phyloP scores from a whole-genome alignment of 2,329 filamentous ascomycete genomes.

The Alternaria ethzedia region DNA sequence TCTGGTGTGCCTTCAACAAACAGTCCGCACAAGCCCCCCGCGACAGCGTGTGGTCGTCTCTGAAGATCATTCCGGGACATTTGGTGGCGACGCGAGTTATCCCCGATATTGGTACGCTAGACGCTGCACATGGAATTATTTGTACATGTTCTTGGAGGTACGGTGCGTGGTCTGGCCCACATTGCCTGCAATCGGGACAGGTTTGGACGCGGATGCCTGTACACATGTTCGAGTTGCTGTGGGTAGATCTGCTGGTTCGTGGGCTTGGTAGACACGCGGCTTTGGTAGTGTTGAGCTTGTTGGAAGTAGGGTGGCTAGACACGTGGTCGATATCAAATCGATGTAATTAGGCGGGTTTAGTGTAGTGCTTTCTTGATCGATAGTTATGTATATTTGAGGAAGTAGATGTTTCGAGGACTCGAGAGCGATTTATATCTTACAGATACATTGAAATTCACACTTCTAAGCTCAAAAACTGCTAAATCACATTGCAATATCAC shows the following conservation, averaged over 20 bases:
- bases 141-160: no score
- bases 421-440: background rate
- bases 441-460: background rate
- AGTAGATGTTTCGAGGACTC: background rate
- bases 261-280: accelerated
- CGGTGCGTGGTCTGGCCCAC: no score
- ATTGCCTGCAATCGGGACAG: background rate
- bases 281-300: background rate
- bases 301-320: accelerated
- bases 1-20: no score
- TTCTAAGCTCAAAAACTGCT: background rate
- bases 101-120: no score
- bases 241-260: background rate
- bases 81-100: no score
- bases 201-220: background rate
- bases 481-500: background rate
- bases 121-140: no score
- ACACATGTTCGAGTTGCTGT: background rate
- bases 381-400: background rate
- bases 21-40: no score
- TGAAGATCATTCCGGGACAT: no score
- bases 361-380: background rate
- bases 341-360: background rate
- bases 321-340: background rate
- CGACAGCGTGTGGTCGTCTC: no score